phyloP scores from a whole-genome alignment of 2,329 filamentous ascomycete species.

The Chaetoscypha palmicola region DNA sequence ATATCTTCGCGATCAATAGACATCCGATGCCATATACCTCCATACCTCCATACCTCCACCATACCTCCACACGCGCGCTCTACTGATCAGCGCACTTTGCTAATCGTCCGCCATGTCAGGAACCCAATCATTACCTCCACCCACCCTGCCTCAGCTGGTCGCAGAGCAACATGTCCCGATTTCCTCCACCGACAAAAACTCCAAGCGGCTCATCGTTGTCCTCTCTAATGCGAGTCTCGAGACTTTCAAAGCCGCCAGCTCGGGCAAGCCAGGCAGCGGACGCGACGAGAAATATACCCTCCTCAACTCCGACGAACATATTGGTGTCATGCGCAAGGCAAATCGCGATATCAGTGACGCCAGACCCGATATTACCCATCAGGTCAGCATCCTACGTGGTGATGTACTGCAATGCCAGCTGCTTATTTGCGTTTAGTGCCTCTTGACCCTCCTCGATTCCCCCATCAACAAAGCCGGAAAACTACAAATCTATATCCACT shows the following conservation, averaged over 20 bases:
- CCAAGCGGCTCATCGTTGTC: conserved; percentile 86
- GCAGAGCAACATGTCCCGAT: conserved; percentile 90
- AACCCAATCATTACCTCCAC: conserved; percentile 92
- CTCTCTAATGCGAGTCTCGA: conserved; percentile 95
- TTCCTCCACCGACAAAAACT: conserved; percentile 78
- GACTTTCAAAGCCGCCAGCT: conserved; percentile 85
- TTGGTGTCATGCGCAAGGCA: conserved; percentile 99
- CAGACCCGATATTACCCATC: conserved; percentile 94
- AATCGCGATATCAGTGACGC: conserved; percentile 97
- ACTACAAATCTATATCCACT: conserved; percentile 98
- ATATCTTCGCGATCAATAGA: background rate
- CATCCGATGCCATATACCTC: background rate
- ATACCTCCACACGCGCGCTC: conserved; percentile 15
- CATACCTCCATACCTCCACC: background rate
- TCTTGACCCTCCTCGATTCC: conserved; percentile 93
- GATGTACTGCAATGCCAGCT: conserved; percentile 20
- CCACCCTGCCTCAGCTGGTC: conserved; percentile 81
- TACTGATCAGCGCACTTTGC: conserved; percentile 16
- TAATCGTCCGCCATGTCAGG: conserved; percentile 43
- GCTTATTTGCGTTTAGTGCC: conserved; percentile 56
- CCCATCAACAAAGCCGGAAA: conserved; percentile 97
- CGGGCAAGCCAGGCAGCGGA: conserved; percentile 51
- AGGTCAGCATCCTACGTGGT: conserved; percentile 53
- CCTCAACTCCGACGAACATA: conserved; percentile 98
- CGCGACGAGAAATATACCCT: conserved; percentile 91